Conservation (phyloP, 2,329 filamentous ascomycete species). For the Monilinia fructigena region DNA sequence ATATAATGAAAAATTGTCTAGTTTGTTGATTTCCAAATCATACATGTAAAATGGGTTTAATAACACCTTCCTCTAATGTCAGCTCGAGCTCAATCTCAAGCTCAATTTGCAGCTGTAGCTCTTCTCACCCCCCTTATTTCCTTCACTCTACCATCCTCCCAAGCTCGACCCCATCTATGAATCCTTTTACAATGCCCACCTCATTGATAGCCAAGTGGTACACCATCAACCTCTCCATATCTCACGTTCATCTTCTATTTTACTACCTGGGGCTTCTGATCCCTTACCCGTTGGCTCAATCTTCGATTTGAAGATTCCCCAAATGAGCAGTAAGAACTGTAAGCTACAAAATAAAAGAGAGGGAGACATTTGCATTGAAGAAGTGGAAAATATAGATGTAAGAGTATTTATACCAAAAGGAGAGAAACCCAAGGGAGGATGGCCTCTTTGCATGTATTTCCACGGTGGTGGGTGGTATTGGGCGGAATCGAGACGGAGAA, state of each 20-base stretch:
- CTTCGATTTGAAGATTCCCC: slow-evolving; percentile 30
- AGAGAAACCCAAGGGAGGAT: slow-evolving; percentile 46
- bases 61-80: neutral
- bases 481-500: slow-evolving; percentile 65
- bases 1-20: neutral
- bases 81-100: neutral
- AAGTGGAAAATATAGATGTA: slow-evolving; percentile 46
- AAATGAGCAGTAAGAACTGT: neutral
- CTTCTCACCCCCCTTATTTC: slow-evolving; percentile 35
- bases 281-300: slow-evolving; percentile 45
- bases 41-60: neutral
- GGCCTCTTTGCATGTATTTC: slow-evolving; percentile 57
- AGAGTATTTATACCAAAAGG: slow-evolving; percentile 53
- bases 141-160: slow-evolving; percentile 32
- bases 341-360: neutral
- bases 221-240: slow-evolving; percentile 54
- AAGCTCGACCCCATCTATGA: slow-evolving; percentile 34
- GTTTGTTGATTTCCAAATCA: neutral
- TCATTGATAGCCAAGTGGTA: slow-evolving; percentile 44
- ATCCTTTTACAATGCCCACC: slow-evolving; percentile 35
- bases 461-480: slow-evolving; percentile 59
- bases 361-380: slow-evolving; percentile 43
- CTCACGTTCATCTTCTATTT: slow-evolving; percentile 50
- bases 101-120: slow-evolving; percentile 1
- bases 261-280: slow-evolving; percentile 53